Evolutionary conservation across 495 filamentous ascomycete species (phyloP).

Genomic region (Penicillium turbatum): DNA sequence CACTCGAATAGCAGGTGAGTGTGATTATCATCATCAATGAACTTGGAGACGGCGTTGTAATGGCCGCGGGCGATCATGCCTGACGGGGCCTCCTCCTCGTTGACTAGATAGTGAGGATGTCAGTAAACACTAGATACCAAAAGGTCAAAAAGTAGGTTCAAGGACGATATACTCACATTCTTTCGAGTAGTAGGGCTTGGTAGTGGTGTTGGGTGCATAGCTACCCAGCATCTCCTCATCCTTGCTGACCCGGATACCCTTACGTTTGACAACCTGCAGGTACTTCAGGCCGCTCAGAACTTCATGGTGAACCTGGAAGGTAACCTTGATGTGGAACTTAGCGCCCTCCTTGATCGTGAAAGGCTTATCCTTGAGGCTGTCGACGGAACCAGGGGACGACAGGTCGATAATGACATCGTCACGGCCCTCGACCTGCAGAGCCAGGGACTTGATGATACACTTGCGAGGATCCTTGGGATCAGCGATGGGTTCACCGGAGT

Average conservation of each 20-base stretch:
- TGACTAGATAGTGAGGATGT: slow-evolving; percentile 51
- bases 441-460: slow-evolving; percentile 86
- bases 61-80: slow-evolving; percentile 83
- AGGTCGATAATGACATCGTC: slow-evolving; percentile 83
- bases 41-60: slow-evolving; percentile 80
- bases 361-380: slow-evolving; percentile 73
- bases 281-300: slow-evolving; percentile 93
- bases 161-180: slow-evolving; percentile 62
- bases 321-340: slow-evolving; percentile 85
- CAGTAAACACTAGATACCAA: neutral
- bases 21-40: slow-evolving; percentile 88
- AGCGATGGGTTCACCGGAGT: slow-evolving; percentile 56
- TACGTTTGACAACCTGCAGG: slow-evolving; percentile 84
- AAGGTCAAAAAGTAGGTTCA: neutral
- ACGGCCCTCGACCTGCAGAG: slow-evolving; percentile 75
- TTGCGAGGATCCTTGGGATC: slow-evolving; percentile 73
- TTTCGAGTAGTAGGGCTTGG: slow-evolving; percentile 80
- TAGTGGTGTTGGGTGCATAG: slow-evolving; percentile 82
- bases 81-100: slow-evolving; percentile 80
- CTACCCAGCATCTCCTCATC: slow-evolving; percentile 96
- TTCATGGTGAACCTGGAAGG: slow-evolving; percentile 93
- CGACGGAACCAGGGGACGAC: slow-evolving; percentile 55
- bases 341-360: slow-evolving; percentile 97
- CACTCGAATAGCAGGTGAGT: slow-evolving; percentile 86
- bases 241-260: slow-evolving; percentile 80